Percentiles rank a stretch among this genome's conserved stretches.
Conservation (phyloP, 2,329 filamentous ascomycete genomes). For the Dryadomyces quercus-mongolicae region DNA sequence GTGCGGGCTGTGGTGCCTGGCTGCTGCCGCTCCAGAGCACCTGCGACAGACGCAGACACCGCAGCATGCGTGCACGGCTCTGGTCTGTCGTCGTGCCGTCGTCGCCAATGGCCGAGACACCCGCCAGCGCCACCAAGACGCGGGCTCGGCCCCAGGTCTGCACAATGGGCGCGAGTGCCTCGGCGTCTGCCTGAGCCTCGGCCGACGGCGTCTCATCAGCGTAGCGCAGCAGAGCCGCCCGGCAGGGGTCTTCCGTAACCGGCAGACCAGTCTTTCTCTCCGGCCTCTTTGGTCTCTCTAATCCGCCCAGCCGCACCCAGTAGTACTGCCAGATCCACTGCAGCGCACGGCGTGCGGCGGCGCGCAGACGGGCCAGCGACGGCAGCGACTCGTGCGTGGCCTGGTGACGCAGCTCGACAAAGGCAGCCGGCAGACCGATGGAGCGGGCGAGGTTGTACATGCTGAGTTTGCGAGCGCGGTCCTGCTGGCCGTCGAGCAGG, state of each 20-base stretch:
- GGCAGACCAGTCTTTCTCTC: background rate
- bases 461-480: slow-evolving; percentile 53
- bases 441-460: slow-evolving; percentile 63
- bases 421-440: slow-evolving; percentile 59
- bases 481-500: slow-evolving; percentile 61
- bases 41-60: slow-evolving; percentile 17
- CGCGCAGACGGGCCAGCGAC: slow-evolving; percentile 58
- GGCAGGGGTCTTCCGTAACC: background rate
- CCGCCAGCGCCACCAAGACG: slow-evolving; percentile 5
- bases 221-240: slow-evolving; percentile 24
- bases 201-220: slow-evolving; percentile 13
- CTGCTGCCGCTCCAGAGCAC: slow-evolving; percentile 7
- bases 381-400: slow-evolving; percentile 84
- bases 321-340: slow-evolving; percentile 85
- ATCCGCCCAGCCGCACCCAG: slow-evolving; percentile 48
- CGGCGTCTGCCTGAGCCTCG: background rate
- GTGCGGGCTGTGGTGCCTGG: background rate
- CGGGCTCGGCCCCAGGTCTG: slow-evolving; percentile 16
- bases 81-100: background rate
- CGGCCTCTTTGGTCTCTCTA: background rate
- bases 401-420: slow-evolving; percentile 83
- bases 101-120: slow-evolving; percentile 5
- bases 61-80: slow-evolving; percentile 6
- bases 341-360: slow-evolving; percentile 57
- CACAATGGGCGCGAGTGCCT: slow-evolving; percentile 10